These are phyloP conservation scores for Zea luxurians DNA, from an alignment of 176 grass and related monocot species.

Conservation along the genomic window DNA sequence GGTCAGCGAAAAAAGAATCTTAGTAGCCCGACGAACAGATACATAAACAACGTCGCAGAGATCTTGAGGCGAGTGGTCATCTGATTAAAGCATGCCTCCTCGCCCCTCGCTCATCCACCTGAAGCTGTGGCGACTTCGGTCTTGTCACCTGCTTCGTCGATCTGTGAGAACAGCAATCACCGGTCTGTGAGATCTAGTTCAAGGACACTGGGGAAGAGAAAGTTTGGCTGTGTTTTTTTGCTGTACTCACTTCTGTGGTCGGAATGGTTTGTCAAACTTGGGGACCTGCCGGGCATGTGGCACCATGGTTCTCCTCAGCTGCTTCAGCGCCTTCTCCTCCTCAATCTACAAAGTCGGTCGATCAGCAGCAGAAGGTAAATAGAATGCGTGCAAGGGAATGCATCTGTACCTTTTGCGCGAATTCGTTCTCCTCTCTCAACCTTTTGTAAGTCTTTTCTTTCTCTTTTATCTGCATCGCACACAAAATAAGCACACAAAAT, in stretches of 20 bases:
- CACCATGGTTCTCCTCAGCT: slow-evolving; percentile 82
- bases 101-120: slow-evolving; percentile 59
- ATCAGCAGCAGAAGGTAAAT: not conserved
- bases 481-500: not conserved
- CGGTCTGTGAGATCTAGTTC: not conserved
- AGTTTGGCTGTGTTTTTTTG: not conserved
- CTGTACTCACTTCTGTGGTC: slow-evolving; percentile 68
- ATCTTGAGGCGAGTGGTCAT: slow-evolving; percentile 35
- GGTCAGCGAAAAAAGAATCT: slow-evolving; percentile 40
- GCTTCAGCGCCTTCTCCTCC: slow-evolving; percentile 94
- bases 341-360: slow-evolving; percentile 63
- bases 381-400: not conserved
- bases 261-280: slow-evolving; percentile 80
- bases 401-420: slow-evolving; percentile 62
- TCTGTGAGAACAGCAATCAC: slow-evolving; percentile 35
- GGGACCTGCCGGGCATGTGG: slow-evolving; percentile 83
- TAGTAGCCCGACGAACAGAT: not conserved
- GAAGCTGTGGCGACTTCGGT: slow-evolving; percentile 67
- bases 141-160: slow-evolving; percentile 71
- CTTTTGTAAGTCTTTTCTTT: slow-evolving; percentile 87
- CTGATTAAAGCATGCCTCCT: slow-evolving; percentile 65
- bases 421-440: slow-evolving; percentile 78
- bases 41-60: not conserved
- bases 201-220: not conserved
- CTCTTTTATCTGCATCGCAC: slow-evolving; percentile 64